Evolutionary conservation across 176 grass and related monocot genomes (phyloP), one percentile per base, ranked within the genome.

Genomic region (Oryza punctata): DNA sequence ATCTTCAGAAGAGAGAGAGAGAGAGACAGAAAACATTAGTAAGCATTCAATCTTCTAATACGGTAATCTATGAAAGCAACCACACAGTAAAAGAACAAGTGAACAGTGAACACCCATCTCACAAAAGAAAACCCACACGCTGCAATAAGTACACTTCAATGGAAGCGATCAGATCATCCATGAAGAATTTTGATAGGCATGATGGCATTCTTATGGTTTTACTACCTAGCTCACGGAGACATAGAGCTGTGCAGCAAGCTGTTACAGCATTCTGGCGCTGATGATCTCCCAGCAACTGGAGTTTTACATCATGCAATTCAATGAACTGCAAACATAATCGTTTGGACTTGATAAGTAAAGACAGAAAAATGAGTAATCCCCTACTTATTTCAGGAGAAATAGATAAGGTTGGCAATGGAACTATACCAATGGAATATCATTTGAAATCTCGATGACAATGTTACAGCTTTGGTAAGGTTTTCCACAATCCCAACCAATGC

Each of bases 181-280:
- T 38, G 61, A 61, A 85, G 10, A 85, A 65, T 8, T 40, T 40
- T 7, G 37, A 41, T 41, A 41, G 40, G 40, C 9, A 41, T 41
- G 40, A 41, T 41, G 40, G 8, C 40, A 10, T 41, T 41, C 40
- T 37, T 52, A 65, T 63, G 67, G 52, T 12, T 57, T 18, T 37
- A 30, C 85, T 88, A 97, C 95, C 95, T 89, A 88, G 75, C 63
- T 89, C 81, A 78, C 80, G 64, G 63, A 97, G 90, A 84, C 73
- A 91, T 0, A 97, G 76, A 70, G 95, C 88, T 78, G 92, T 75
- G 65, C 92, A 94, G 66, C 74, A 77, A 66, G 94, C 89, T 3
- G 82, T 92, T 72, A 94, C 81, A 71, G 88, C 94, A 85, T 97
- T 97, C 43, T 87, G 86, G 83, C 88, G 88, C 43, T 97, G 95